These are phyloP conservation scores for Aureobasidium sp. DNA, from an alignment of 2,329 filamentous ascomycete species.

Conservation along the genomic window DNA sequence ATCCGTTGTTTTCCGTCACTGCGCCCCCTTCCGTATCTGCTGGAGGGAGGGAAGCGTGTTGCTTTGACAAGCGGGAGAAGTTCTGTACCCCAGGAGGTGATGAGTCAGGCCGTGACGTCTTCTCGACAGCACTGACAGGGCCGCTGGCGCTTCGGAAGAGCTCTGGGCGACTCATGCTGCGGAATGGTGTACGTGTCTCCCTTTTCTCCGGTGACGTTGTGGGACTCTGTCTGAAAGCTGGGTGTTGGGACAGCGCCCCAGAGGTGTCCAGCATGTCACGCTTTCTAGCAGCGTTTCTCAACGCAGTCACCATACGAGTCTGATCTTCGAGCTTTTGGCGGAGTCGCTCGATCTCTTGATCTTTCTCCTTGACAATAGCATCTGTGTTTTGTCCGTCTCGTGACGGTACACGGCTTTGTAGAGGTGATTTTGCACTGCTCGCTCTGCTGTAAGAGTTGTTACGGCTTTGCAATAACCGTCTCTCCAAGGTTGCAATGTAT, in stretches of 20 bases:
- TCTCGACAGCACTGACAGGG: background rate
- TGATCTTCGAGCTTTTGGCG: constrained; percentile 86
- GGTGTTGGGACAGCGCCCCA: background rate
- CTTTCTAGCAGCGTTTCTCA: constrained; percentile 78
- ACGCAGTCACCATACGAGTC: constrained; percentile 81
- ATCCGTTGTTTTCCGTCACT: background rate
- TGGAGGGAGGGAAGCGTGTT: background rate
- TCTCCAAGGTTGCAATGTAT: constrained; percentile 91
- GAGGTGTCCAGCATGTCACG: constrained; percentile 54
- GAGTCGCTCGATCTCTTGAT: constrained; percentile 87
- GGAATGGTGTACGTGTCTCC: constrained; percentile 10
- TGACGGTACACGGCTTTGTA: constrained; percentile 23
- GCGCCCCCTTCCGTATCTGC: background rate
- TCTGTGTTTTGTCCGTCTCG: background rate
- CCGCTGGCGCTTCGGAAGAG: constrained; percentile 28
- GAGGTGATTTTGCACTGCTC: constrained; percentile 60
- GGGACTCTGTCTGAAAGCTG: constrained; percentile 1
- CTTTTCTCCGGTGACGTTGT: background rate
- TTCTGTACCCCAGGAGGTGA: constrained; percentile 12
- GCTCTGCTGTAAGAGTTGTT: constrained; percentile 83
- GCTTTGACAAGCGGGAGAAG: constrained; percentile 18
- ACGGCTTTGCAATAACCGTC: constrained; percentile 81
- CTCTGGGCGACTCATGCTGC: constrained; percentile 26
- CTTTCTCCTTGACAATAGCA: constrained; percentile 73
- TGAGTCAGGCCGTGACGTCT: constrained; percentile 4